Evolutionary conservation across 2,329 filamentous ascomycete genomes (phyloP), one percentile per base, ranked within the genome.

Genomic region (Neopestalotiopsis sp.): DNA sequence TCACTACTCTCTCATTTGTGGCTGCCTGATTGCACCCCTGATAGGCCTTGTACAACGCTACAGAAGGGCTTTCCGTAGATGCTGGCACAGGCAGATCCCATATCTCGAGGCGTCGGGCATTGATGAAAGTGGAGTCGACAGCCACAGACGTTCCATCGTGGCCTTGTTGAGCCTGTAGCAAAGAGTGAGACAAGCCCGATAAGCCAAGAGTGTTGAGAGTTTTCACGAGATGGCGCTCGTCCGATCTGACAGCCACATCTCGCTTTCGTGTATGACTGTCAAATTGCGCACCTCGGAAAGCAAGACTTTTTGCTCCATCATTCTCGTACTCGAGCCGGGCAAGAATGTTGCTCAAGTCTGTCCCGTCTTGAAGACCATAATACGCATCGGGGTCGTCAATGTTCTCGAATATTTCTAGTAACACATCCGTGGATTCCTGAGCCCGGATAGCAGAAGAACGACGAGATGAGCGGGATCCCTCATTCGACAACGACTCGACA

Each of bases 371-470:
- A 7, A 98, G 86, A 4, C 96, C 97, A 77, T 99, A 99, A 78
- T 97, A 99, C 0, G 94, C 92, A 78, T 99, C 96, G 1, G 95
- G 95, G 75, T 99, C 97, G 76, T 98, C 95, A 61, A 99, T 92
- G 70, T 94, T 95, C 76, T 94, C 92, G 78, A 96, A 99, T 2
- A 99, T 95, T 0, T 88, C 84, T 59, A 97, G 85, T 13, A 98
- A 84, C 1, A 97, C 85, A 38, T 93, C 89, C 3, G 88, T 86
- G 6, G 93, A 88, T 32, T 90, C 82, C 61, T 84, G 77, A 72
- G 86, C 82, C 72, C 83, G 84, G 62, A 84, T 76, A 2, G 84
- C 81, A 2, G 91, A 94, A 9, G 92, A 92, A 64, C 93, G 88
- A 69, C 93, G 87, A 58, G 92, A 91, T 20, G 85, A 81, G 42